Percentiles rank a stretch among this genome's conserved stretches.
phyloP scores from a whole-genome alignment of 805 yeast species.

The Zygosaccharomyces bailii region DNA sequence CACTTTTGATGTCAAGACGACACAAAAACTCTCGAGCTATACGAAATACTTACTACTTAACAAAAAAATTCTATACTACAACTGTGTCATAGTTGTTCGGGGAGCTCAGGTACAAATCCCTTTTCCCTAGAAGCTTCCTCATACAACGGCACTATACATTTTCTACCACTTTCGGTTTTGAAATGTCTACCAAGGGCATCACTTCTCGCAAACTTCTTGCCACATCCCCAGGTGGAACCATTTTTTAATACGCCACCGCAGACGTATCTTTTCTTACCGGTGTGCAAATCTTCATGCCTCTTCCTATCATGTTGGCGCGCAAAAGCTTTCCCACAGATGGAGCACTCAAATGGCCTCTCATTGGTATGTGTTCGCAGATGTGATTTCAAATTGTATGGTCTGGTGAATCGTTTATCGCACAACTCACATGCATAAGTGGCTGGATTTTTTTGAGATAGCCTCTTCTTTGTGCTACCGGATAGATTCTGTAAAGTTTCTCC shows the following conservation, averaged over 20 bases:
- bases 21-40: background rate
- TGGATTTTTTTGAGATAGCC: constrained; percentile 25
- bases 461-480: constrained; percentile 18
- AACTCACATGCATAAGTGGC: constrained; percentile 59
- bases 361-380: constrained; percentile 89
- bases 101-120: constrained; percentile 10
- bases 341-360: constrained; percentile 73
- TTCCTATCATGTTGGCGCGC: constrained; percentile 76
- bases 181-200: constrained; percentile 79
- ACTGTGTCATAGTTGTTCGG: background rate
- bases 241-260: constrained; percentile 63
- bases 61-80: constrained; percentile 2
- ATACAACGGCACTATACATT: constrained; percentile 64
- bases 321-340: constrained; percentile 74
- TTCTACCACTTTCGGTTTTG: constrained; percentile 73
- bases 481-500: constrained; percentile 21
- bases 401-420: constrained; percentile 82
- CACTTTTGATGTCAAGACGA: background rate
- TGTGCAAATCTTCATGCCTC: constrained; percentile 71
- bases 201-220: constrained; percentile 71
- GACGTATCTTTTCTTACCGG: constrained; percentile 70
- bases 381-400: constrained; percentile 90
- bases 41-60: background rate
- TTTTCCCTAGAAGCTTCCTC: constrained; percentile 48
- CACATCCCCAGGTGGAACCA: constrained; percentile 74